Base-by-base conservation (phyloP, 2,329 filamentous ascomycete species). In the Phialophora tarda region DNA sequence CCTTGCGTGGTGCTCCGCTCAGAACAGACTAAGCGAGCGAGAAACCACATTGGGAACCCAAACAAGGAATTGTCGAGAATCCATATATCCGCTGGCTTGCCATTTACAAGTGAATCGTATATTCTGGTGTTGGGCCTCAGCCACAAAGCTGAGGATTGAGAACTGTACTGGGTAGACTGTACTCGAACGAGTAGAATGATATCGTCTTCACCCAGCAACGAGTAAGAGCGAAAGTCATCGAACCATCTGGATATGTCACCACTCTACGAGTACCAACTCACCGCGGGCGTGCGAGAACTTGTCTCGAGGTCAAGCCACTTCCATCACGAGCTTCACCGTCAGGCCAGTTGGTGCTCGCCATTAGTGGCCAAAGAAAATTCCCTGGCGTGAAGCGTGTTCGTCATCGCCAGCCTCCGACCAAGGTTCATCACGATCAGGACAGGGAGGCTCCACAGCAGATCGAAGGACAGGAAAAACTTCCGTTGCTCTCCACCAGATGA, bases 361-460 rank as follows among this genome's bases (percentile, higher is more conserved):
- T 26, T 8, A 6, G 5, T 21, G 12, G 41, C 30, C 17, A 14
- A 47, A 32, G 26, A 44, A 26, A 14, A 23, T 17, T 34, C 34
- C 38, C 14, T n/a, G 38, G 38, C 17, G 2, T 8, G 41, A 28
- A 48, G 23, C 12, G 48, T 38, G 23, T 17, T 61, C 59, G 48
- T 61, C 59, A 61, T 61, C 47, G 12, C 57, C 30, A 28, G 55
- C 30, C 56, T 47, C 23, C 28, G 26, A 12, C 44, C 11, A 34
- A 28, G 23, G 57, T 44, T 23, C 41, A 59, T 59, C 57, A 34
- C 57, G 57, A 59, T 59, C 57, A 50, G 47, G 44, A 23, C 34
- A 58, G 55, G 38, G 11, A 58, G 24, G 12, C 11, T 28, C 44
- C 23, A 3, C 34, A 28, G 23, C 12, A 17, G 38, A 50, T 48